Conservation (phyloP, 192 early-diverging fungal species). For the Diversispora epigaea region DNA sequence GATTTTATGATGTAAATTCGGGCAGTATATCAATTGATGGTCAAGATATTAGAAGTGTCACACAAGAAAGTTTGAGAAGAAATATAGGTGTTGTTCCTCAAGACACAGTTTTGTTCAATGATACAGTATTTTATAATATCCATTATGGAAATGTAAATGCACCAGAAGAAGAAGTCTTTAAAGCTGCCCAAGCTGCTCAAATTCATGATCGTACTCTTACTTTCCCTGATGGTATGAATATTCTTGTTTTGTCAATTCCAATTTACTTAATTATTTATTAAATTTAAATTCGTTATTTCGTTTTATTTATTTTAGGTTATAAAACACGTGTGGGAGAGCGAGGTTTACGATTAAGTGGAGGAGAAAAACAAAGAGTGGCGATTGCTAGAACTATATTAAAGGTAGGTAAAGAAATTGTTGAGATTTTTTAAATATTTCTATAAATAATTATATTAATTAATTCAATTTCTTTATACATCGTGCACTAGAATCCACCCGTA, state of each 20-base stretch:
- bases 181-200: constrained; percentile 73
- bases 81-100: constrained; percentile 92
- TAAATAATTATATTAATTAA: not conserved
- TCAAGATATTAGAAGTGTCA: constrained; percentile 67
- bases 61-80: constrained; percentile 71
- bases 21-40: constrained; percentile 90
- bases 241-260: constrained; percentile 1
- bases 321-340: constrained; percentile 69
- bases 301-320: constrained; percentile 37
- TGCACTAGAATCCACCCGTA: constrained; percentile 11
- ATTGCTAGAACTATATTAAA: constrained; percentile 84
- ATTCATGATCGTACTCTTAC: constrained; percentile 77
- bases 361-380: constrained; percentile 89
- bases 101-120: constrained; percentile 96
- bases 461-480: not conserved
- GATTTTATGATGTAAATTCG: constrained; percentile 82
- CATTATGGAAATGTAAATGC: constrained; percentile 76
- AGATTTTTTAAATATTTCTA: not conserved
- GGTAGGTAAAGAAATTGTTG: constrained; percentile 15
- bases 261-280: not conserved
- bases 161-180: constrained; percentile 63
- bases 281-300: not conserved
- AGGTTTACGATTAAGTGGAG: constrained; percentile 80
- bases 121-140: constrained; percentile 93
- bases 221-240: constrained; percentile 68